These are phyloP conservation scores for Phytophthora citrophthora DNA, from an alignment of 352 stramenopile species.

Conservation along the genomic window DNA sequence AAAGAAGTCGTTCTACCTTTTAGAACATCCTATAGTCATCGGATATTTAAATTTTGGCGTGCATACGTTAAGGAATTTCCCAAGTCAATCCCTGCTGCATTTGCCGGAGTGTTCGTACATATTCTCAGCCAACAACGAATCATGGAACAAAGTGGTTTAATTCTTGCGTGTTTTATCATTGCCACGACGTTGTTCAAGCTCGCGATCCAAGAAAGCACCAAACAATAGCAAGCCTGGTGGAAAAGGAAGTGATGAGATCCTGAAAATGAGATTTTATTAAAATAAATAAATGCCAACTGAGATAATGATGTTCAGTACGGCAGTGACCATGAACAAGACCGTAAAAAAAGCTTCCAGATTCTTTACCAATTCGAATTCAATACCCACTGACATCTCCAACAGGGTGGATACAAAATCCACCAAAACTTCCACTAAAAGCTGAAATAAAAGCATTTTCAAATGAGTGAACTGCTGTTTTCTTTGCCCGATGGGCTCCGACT, in stretches of 20 bases:
- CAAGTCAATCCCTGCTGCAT: not conserved
- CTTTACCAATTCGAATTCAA: conserved; percentile 11
- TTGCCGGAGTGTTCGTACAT: conserved; percentile 35
- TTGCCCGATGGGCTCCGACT: too few species aligned
- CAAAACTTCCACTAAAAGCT: conserved; percentile 18
- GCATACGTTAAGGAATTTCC: conserved; percentile 1
- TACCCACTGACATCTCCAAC: conserved; percentile 11
- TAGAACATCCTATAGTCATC: too few species aligned
- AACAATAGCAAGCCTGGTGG: too few species aligned
- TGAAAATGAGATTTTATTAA: too few species aligned
- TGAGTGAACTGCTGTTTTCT: not conserved
- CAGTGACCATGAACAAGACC: conserved; percentile 3
- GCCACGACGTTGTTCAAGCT: conserved; percentile 38
- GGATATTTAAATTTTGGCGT: not conserved
- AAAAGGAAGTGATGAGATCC: too few species aligned
- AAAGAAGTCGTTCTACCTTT: too few species aligned
- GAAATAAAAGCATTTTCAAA: conserved; percentile 10
- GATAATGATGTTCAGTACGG: too few species aligned
- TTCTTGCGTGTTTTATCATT: conserved; percentile 27
- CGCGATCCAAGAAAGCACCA: conserved; percentile 35
- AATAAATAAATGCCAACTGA: too few species aligned
- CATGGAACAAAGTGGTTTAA: conserved; percentile 1
- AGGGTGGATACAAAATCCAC: conserved; percentile 28
- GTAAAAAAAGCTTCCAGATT: conserved; percentile 25
- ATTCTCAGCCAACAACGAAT: conserved; percentile 16